Percentiles rank a stretch among this genome's conserved stretches.
These are phyloP conservation scores for Psophocarpus tetragonolobus DNA, from an alignment of 306 rosid genomes.

Conservation along the genomic window DNA sequence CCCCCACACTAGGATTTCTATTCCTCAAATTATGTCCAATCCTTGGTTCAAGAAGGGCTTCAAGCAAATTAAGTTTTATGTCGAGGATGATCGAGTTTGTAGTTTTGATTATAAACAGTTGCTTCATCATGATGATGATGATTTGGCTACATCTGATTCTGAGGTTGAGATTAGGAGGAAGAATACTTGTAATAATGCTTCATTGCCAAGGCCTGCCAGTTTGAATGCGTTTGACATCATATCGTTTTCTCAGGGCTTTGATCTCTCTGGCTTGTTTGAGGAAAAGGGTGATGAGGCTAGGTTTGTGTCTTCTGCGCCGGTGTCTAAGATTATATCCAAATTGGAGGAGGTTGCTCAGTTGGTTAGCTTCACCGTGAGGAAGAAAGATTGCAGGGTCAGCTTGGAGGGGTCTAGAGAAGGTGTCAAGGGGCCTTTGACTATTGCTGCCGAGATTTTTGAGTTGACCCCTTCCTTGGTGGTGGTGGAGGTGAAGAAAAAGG, in stretches of 20 bases:
- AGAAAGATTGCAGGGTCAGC: conserved; percentile 59
- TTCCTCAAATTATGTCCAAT: conserved; percentile 51
- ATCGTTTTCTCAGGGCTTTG: conserved; percentile 62
- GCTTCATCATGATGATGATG: background rate
- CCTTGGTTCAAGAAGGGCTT: conserved; percentile 56
- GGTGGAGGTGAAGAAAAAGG: conserved; percentile 69
- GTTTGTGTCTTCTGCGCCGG: conserved; percentile 51
- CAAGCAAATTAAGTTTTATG: conserved; percentile 49
- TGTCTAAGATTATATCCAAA: conserved; percentile 52
- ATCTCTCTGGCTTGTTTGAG: conserved; percentile 65
- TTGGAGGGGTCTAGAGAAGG: conserved; percentile 65
- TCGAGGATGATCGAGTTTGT: conserved; percentile 54
- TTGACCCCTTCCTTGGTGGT: conserved; percentile 60
- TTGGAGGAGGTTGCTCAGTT: conserved; percentile 60
- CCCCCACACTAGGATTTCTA: conserved; percentile 49
- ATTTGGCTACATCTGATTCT: conserved; percentile 22
- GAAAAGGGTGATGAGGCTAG: conserved; percentile 59
- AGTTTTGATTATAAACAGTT: conserved; percentile 29
- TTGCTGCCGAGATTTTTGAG: conserved; percentile 60
- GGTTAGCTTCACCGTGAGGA: conserved; percentile 64
- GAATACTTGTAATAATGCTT: background rate
- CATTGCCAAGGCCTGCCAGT: conserved; percentile 54
- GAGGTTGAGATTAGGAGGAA: conserved; percentile 34
- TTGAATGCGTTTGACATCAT: conserved; percentile 67
- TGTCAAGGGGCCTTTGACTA: conserved; percentile 52